Percentiles rank a stretch among this genome's conserved stretches.
Conservation (phyloP, 2,329 filamentous ascomycete genomes). For the Chaetoscypha palmicola region DNA sequence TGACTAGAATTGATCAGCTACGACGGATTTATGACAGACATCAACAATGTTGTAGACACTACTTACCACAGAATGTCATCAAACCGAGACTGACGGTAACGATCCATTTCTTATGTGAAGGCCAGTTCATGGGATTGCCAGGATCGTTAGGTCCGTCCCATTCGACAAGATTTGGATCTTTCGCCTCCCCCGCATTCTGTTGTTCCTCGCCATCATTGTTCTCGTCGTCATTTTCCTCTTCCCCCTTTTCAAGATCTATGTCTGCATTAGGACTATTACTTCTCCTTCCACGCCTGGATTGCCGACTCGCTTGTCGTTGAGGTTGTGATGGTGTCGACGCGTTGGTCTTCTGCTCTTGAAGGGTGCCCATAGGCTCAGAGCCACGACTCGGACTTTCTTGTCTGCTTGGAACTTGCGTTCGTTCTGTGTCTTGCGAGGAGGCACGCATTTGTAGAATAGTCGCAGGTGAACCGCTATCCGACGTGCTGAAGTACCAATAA, state of each 20-base stretch:
- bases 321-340: neutral
- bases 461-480: too few relatives aligned
- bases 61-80: slow-evolving; percentile 2
- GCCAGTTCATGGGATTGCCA: slow-evolving; percentile 3
- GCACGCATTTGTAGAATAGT: neutral
- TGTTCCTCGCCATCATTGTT: neutral
- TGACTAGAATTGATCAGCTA: slow-evolving; percentile 10
- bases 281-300: too few relatives aligned
- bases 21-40: too few relatives aligned
- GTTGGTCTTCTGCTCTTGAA: neutral
- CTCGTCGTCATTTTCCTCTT: neutral
- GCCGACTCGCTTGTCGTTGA: neutral
- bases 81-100: neutral
- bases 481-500: too few relatives aligned
- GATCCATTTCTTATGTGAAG: neutral
- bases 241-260: neutral
- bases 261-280: neutral
- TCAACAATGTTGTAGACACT: too few relatives aligned
- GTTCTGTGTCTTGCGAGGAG: neutral
- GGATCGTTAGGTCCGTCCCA: slow-evolving; percentile 3
- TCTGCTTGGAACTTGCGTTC: neutral
- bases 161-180: slow-evolving; percentile 3
- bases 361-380: neutral
- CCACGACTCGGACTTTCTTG: neutral
- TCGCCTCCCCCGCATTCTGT: neutral